A percentile compares a stretch with the other conserved stretches of the same genome.
Evolutionary conservation across 768 basidiomycete genomes (phyloP).

Genomic region (Psilocybe subaeruginosa): DNA sequence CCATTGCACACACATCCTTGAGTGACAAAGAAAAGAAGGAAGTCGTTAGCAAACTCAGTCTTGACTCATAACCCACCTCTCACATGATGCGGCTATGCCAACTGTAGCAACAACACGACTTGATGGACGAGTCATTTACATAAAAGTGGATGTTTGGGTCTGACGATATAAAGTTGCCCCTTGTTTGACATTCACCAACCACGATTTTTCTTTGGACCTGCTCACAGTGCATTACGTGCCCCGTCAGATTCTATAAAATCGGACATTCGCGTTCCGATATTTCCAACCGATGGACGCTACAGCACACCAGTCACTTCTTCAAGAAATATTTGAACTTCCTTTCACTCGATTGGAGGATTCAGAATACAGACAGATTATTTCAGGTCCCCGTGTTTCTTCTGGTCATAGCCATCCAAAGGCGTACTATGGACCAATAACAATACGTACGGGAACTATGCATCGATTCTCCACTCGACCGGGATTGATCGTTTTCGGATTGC

Average conservation of each 20-base stretch:
- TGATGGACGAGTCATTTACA: conserved; percentile 9
- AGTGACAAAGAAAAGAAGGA: too few relatives aligned
- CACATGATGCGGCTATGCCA: conserved; percentile 9
- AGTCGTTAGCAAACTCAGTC: too few relatives aligned
- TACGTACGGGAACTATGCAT: conserved; percentile 16
- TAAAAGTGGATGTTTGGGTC: not conserved
- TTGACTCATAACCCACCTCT: not conserved
- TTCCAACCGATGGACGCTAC: not conserved
- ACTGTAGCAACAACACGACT: conserved; percentile 1
- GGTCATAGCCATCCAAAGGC: conserved; percentile 17
- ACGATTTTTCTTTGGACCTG: not conserved
- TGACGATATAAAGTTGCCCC: not conserved
- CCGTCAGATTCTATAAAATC: too few relatives aligned
- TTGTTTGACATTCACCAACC: not conserved
- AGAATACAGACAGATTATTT: conserved; percentile 12
- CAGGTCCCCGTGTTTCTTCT: conserved; percentile 19
- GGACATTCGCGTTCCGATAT: too few relatives aligned
- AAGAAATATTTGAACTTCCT: conserved; percentile 3
- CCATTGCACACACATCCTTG: too few relatives aligned
- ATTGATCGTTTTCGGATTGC: not conserved
- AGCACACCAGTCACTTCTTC: not conserved
- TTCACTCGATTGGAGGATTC: conserved; percentile 6
- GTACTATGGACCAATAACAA: conserved; percentile 25
- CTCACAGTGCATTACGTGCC: too few relatives aligned
- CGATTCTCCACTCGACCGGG: not conserved